Conservation (phyloP, 2,329 filamentous ascomycete genomes). For the Beauveria varroae region DNA sequence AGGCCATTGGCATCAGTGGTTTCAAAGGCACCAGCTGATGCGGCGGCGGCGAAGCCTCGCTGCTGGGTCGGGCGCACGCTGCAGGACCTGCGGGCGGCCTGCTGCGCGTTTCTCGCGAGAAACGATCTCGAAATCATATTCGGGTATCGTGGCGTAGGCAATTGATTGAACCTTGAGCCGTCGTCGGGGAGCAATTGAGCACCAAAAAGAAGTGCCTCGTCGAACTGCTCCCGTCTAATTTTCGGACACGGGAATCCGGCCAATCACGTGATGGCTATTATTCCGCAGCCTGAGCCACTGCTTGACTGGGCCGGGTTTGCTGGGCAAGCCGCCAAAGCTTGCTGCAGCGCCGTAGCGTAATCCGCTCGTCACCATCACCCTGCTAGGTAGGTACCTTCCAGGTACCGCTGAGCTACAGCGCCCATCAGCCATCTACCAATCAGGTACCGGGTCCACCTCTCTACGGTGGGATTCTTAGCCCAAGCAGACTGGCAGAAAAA, state of each 20-base stretch:
- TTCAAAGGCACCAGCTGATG: slow-evolving; percentile 73
- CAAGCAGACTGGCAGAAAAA: slow-evolving; percentile 8
- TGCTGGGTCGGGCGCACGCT: slow-evolving; percentile 45
- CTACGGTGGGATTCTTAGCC: slow-evolving; percentile 2
- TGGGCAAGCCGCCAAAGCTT: not conserved
- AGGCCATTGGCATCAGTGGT: slow-evolving; percentile 77
- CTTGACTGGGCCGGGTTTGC: not conserved
- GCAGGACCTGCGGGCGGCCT: slow-evolving; percentile 49
- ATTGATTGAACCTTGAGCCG: slow-evolving; percentile 40
- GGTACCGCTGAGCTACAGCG: not conserved
- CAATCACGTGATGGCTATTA: slow-evolving; percentile 30
- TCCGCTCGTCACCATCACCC: not conserved
- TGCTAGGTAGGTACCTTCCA: not conserved
- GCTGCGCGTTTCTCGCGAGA: slow-evolving; percentile 50
- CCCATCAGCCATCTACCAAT: not conserved
- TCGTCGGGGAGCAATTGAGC: slow-evolving; percentile 33
- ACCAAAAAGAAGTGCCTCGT: slow-evolving; percentile 35
- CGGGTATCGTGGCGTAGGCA: slow-evolving; percentile 47
- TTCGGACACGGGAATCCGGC: slow-evolving; percentile 28
- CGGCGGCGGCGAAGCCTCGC: slow-evolving; percentile 52
- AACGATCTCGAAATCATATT: slow-evolving; percentile 58
- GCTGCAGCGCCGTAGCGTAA: not conserved
- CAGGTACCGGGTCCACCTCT: not conserved
- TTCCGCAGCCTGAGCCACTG: not conserved
- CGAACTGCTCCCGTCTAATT: slow-evolving; percentile 36